Base-by-base conservation (phyloP, 345 rosid species). In the Salix suchowensis region DNA sequence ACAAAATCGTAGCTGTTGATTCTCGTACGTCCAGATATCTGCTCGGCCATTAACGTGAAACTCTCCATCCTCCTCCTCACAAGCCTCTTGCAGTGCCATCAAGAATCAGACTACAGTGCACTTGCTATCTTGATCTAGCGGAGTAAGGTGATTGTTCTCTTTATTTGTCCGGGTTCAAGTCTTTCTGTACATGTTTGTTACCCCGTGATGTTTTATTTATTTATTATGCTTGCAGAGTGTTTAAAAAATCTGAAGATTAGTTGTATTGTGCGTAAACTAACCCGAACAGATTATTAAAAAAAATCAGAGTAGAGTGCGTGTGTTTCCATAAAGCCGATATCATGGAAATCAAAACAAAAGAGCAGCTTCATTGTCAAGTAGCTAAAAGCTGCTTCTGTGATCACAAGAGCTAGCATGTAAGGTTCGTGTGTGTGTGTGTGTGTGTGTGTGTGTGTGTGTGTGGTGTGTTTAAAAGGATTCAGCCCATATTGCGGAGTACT, bases 101-200 rank as follows among this genome's bases (percentile, higher is more conserved):
- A 74, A 71, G 85, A 81, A 85, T 85, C 85, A 80, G 86, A 83
- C 77, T 55, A 82, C 36, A 2, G 14, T 73, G 67, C 67, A 34
- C 36, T 34, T 34, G 36, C 4, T 3, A 3, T 4, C 4, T 32
- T 32, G 4, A 2, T 1, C 32, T 30, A 30, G 32, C 32, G 5
- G 34, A 32, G 36, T 0, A 32, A 4, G 36, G 36, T 4, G 4
- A 3, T 32, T 32, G 5, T 4, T 32, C 34, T 4, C 34, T 32
- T 32, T 32, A 4, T 32, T 0, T 32, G 36, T 32, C 0, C 5
- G 36, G 36, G 5, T 32, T 32, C 36, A 0, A 32, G 36, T 32
- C 0, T 32, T 0, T 32, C 4, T 32, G 0, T 32, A 0, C 32
- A 30, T 30, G 32, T 30, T 3, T 30, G 0, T 30, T 2, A 30